Conservation (phyloP, 75 land plant genomes). For the Sequoia sempervirens region DNA sequence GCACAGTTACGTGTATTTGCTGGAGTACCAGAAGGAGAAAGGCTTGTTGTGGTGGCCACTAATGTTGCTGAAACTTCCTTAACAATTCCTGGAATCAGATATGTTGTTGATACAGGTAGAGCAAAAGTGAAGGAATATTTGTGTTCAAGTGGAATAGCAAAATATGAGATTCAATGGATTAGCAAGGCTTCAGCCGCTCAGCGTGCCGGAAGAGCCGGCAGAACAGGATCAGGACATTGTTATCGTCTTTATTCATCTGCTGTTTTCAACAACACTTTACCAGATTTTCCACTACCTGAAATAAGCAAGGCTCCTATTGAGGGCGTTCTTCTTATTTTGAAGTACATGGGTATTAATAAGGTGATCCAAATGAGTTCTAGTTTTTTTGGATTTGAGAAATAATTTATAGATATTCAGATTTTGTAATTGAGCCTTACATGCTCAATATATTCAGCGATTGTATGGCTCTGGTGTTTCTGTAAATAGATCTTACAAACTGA, state of each 20-base stretch:
- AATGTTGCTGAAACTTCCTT: slow-evolving; percentile 99
- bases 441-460: not conserved
- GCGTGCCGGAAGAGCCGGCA: slow-evolving; percentile 97
- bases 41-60: slow-evolving; percentile 94
- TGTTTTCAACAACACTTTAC: slow-evolving; percentile 64
- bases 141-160: slow-evolving; percentile 72
- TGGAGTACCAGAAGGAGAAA: slow-evolving; percentile 64
- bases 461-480: not conserved
- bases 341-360: slow-evolving; percentile 91
- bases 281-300: slow-evolving; percentile 78
- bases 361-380: slow-evolving; percentile 20
- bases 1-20: slow-evolving; percentile 90
- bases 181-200: slow-evolving; percentile 98
- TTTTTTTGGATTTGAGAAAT: slow-evolving; percentile 1
- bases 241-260: slow-evolving; percentile 96
- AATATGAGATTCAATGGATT: slow-evolving; percentile 92
- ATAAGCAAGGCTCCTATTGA: slow-evolving; percentile 81
- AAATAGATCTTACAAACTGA: not conserved
- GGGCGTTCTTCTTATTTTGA: slow-evolving; percentile 85
- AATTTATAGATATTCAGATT: not conserved
- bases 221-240: slow-evolving; percentile 97
- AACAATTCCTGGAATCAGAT: slow-evolving; percentile 93
- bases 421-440: not conserved
- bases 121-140: slow-evolving; percentile 87
- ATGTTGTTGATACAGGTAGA: slow-evolving; percentile 96